phyloP scores from a whole-genome alignment of 768 basidiomycete species.

The Psilocybe tampanensis region DNA sequence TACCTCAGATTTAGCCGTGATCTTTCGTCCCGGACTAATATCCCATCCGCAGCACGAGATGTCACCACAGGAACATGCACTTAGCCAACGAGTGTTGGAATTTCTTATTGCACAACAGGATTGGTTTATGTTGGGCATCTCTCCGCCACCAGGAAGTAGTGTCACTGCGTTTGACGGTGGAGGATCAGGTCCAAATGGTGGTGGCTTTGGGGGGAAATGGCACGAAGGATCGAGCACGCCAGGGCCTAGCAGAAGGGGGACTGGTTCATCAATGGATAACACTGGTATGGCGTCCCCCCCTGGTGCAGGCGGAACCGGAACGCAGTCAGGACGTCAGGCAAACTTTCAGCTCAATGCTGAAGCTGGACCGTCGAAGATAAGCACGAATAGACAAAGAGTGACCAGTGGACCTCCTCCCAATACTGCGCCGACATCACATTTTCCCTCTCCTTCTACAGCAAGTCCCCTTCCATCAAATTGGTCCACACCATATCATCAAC shows the following conservation, averaged over 20 bases:
- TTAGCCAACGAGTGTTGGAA: slow-evolving; percentile 90
- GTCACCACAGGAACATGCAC: slow-evolving; percentile 81
- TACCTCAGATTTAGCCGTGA: slow-evolving; percentile 84
- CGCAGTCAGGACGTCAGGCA: slow-evolving; percentile 8
- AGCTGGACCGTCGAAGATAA: slow-evolving; percentile 10
- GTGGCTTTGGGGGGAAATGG: slow-evolving; percentile 17
- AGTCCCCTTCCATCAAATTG: not conserved
- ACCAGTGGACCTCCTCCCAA: not conserved
- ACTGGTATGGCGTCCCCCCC: not conserved
- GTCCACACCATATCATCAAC: not conserved
- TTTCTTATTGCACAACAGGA: slow-evolving; percentile 97
- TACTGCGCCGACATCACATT: not conserved
- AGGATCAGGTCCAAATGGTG: slow-evolving; percentile 9
- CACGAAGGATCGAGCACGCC: slow-evolving; percentile 16
- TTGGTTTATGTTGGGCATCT: slow-evolving; percentile 89
- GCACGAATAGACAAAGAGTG: not conserved
- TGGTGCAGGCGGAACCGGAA: not conserved
- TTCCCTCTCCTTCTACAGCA: not conserved
- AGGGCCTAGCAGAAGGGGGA: slow-evolving; percentile 20
- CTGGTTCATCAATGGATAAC: slow-evolving; percentile 3
- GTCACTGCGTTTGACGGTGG: slow-evolving; percentile 13
- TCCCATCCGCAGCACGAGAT: slow-evolving; percentile 88
- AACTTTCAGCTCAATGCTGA: slow-evolving; percentile 6
- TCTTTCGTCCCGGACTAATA: slow-evolving; percentile 94
- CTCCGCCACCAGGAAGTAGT: slow-evolving; percentile 48